A percentile compares a stretch with the other conserved stretches of the same genome.
These are phyloP conservation scores for Fistulinella prunicolor DNA, from an alignment of 768 basidiomycete genomes.

Conservation along the genomic window DNA sequence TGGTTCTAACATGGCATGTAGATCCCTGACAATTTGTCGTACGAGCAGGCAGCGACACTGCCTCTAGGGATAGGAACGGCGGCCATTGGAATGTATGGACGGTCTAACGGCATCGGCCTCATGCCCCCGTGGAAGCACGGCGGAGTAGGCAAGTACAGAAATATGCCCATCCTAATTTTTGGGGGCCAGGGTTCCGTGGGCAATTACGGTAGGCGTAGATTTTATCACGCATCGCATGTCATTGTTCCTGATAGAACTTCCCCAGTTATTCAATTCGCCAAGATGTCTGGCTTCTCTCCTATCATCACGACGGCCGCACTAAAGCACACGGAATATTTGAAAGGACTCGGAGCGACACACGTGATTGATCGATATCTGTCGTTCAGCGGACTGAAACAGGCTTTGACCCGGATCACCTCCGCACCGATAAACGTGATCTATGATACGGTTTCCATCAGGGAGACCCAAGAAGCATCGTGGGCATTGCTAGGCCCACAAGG, in stretches of 20 bases:
- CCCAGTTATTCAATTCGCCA: slow-evolving; percentile 39
- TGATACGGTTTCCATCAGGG: slow-evolving; percentile 38
- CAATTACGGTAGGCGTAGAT: slow-evolving; percentile 41
- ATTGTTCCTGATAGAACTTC: slow-evolving; percentile 13
- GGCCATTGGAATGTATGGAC: slow-evolving; percentile 47
- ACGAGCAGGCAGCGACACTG: slow-evolving; percentile 48
- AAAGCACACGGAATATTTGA: slow-evolving; percentile 35
- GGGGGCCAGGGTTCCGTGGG: slow-evolving; percentile 51
- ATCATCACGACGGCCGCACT: slow-evolving; percentile 35
- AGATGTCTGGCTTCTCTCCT: slow-evolving; percentile 39
- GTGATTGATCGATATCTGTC: slow-evolving; percentile 32
- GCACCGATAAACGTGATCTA: slow-evolving; percentile 35
- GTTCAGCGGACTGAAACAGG: slow-evolving; percentile 32
- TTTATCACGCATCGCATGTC: slow-evolving; percentile 5
- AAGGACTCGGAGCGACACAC: slow-evolving; percentile 33
- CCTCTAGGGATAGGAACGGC: slow-evolving; percentile 50
- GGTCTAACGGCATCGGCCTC: slow-evolving; percentile 41
- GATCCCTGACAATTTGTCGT: slow-evolving; percentile 47
- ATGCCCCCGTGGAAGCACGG: slow-evolving; percentile 37
- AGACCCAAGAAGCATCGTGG: slow-evolving; percentile 39
- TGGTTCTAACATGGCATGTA: slow-evolving; percentile 20
- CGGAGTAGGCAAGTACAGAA: slow-evolving; percentile 40
- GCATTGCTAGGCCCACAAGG: slow-evolving; percentile 38
- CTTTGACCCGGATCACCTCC: slow-evolving; percentile 35
- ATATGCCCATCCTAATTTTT: slow-evolving; percentile 44